Percentiles rank a stretch among this genome's conserved stretches.
phyloP scores from a whole-genome alignment of 2,329 filamentous ascomycete species.

The Gremmenia infestans region DNA sequence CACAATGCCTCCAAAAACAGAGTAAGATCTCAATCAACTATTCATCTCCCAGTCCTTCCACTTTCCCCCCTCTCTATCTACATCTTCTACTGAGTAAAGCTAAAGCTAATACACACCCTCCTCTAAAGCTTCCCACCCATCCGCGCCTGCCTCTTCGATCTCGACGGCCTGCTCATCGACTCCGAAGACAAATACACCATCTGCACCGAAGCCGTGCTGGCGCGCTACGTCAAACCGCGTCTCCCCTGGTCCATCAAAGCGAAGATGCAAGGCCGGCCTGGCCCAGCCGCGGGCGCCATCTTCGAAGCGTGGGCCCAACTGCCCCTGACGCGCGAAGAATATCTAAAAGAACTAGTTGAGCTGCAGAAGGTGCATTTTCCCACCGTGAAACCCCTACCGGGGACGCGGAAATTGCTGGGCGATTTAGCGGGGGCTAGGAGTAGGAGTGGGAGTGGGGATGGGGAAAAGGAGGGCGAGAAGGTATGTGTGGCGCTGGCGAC shows the following conservation, averaged over 20 bases:
- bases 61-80: conserved; percentile 51
- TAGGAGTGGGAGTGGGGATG: conserved; percentile 37
- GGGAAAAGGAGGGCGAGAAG: conserved; percentile 21
- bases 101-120: too few species aligned
- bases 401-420: conserved; percentile 63
- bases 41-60: conserved; percentile 31
- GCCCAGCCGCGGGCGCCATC: conserved; percentile 46
- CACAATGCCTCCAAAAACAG: conserved; percentile 13
- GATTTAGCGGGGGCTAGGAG: conserved; percentile 40
- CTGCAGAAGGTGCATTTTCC: conserved; percentile 73
- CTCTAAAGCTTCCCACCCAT: conserved; percentile 40
- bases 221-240: conserved; percentile 64
- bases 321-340: conserved; percentile 68
- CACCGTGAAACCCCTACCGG: conserved; percentile 68
- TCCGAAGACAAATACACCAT: conserved; percentile 88
- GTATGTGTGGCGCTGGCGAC: conserved; percentile 76
- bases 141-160: conserved; percentile 93
- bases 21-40: conserved; percentile 11
- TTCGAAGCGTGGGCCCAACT: conserved; percentile 81
- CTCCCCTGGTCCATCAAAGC: conserved; percentile 96
- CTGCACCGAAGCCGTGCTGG: conserved; percentile 77
- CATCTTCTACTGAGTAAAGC: too few species aligned
- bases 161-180: conserved; percentile 94
- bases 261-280: conserved; percentile 49
- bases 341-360: conserved; percentile 50